A percentile compares a stretch with the other conserved stretches of the same genome.
Evolutionary conservation across 2,329 filamentous ascomycete genomes (phyloP).

Genomic region (Microdochium nivale): DNA sequence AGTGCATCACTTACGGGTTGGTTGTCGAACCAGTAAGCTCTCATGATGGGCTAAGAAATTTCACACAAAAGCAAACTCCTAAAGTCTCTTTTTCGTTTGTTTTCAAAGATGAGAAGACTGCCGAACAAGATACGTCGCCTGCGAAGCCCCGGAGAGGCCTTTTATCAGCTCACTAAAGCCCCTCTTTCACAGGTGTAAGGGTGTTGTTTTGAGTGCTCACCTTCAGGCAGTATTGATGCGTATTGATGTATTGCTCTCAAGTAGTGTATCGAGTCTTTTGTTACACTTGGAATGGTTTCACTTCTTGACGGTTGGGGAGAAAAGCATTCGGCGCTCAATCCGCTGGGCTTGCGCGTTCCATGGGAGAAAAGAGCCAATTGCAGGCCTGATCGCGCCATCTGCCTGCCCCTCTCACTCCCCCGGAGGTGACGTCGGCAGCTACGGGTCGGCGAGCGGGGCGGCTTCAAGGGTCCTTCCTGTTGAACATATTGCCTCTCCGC

Average conservation of each 20-base stretch:
- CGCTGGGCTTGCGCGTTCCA: not conserved
- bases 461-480: not conserved
- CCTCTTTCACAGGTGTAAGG: no score
- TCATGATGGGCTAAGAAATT: slow-evolving; percentile 34
- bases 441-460: not conserved
- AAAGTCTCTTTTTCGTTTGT: no score
- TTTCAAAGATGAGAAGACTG: no score
- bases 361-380: not conserved
- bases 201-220: no score
- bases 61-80: no score
- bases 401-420: not conserved
- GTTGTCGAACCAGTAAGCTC: slow-evolving; percentile 50
- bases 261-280: no score
- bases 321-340: not conserved
- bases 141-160: no score
- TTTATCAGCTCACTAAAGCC: no score
- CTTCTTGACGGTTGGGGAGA: not conserved
- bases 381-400: not conserved
- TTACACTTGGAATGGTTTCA: not conserved
- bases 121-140: no score
- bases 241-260: no score
- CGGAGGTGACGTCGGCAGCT: not conserved
- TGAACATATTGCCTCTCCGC: no score
- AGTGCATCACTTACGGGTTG: slow-evolving; percentile 31
- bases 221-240: no score